phyloP scores from a whole-genome alignment of 2,329 filamentous ascomycete species.

The Didymosphaeria variabile region DNA sequence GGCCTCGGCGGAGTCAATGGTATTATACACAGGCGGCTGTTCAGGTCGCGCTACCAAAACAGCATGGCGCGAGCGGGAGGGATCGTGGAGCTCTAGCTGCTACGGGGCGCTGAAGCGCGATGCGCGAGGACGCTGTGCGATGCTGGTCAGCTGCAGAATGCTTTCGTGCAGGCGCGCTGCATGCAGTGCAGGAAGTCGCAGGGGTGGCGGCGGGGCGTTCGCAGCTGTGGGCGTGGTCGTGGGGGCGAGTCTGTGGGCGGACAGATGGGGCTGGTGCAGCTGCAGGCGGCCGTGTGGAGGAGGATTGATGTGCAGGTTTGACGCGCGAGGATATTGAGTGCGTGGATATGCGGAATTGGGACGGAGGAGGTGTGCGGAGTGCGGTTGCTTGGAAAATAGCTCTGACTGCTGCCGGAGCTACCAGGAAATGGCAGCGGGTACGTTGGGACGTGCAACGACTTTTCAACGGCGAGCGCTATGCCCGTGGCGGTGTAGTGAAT shows the following conservation, averaged over 20 bases:
- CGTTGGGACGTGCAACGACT: constrained; percentile 7
- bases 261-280: constrained; percentile 1
- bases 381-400: neutral
- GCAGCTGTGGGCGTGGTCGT: neutral
- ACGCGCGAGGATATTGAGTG: neutral
- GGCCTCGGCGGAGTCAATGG: constrained; percentile 10
- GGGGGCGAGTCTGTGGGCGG: neutral
- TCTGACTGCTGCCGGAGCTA: neutral
- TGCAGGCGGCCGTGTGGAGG: constrained; percentile 8
- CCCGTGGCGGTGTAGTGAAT: constrained; percentile 1
- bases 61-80: constrained; percentile 36
- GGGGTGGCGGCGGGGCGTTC: constrained; percentile 10
- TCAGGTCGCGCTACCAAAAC: constrained; percentile 34
- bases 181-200: constrained; percentile 18
- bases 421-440: constrained; percentile 3
- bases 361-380: neutral
- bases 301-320: neutral
- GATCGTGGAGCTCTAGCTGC: constrained; percentile 32
- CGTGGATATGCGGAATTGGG: constrained; percentile 6
- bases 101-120: constrained; percentile 41
- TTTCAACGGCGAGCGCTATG: constrained; percentile 8
- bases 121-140: constrained; percentile 30
- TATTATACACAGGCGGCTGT: constrained; percentile 36
- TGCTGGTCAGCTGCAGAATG: constrained; percentile 22
- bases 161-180: constrained; percentile 23